Conservation (phyloP, 225 moss, liverwort and hornwort genomes). For the Marchantia polymorpha region DNA sequence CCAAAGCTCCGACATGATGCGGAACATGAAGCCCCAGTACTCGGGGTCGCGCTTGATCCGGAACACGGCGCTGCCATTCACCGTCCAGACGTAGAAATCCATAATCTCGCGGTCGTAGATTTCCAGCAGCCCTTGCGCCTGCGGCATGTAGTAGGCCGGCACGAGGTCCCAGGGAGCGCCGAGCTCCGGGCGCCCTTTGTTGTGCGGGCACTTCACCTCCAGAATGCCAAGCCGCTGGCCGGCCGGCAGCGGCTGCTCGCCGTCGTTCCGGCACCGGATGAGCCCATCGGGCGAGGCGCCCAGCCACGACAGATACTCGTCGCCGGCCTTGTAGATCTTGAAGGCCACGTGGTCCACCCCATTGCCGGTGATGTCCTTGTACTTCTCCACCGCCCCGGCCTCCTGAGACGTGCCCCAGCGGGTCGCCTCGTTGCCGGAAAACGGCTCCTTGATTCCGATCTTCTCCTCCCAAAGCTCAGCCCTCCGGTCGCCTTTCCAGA, state of each 20-base stretch:
- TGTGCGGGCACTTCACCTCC: slow-evolving; percentile 94
- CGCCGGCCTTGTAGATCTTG: slow-evolving; percentile 73
- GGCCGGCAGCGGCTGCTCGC: neutral
- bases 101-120: slow-evolving; percentile 79
- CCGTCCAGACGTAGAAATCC: slow-evolving; percentile 94
- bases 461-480: slow-evolving; percentile 90
- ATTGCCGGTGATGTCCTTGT: slow-evolving; percentile 78
- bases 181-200: slow-evolving; percentile 77
- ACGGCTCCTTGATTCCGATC: slow-evolving; percentile 67
- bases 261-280: slow-evolving; percentile 47
- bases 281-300: slow-evolving; percentile 96
- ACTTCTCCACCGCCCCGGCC: slow-evolving; percentile 66
- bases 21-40: slow-evolving; percentile 84
- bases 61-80: slow-evolving; percentile 76
- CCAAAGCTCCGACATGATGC: slow-evolving; percentile 93
- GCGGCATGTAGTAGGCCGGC: slow-evolving; percentile 93
- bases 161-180: slow-evolving; percentile 78
- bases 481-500: slow-evolving; percentile 64
- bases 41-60: slow-evolving; percentile 66
- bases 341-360: slow-evolving; percentile 69
- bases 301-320: slow-evolving; percentile 80
- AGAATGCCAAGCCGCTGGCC: slow-evolving; percentile 44
- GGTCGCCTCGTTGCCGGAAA: slow-evolving; percentile 74
- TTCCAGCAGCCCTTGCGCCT: slow-evolving; percentile 88
- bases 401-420: slow-evolving; percentile 80